Base-by-base conservation (phyloP, 805 yeast genomes). In the Isabelozyma gotoi region DNA sequence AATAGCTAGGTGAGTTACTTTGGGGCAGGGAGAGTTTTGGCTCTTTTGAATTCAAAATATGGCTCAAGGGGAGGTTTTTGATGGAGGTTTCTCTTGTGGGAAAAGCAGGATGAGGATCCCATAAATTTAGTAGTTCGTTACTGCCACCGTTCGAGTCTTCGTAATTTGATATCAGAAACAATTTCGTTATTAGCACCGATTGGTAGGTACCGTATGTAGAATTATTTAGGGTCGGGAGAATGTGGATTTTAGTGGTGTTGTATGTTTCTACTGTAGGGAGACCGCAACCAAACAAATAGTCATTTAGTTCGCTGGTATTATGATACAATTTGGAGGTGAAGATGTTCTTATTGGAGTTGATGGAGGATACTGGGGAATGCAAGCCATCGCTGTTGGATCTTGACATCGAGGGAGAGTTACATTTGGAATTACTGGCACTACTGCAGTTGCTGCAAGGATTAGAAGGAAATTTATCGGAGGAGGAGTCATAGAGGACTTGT, bases 231-330 rank as follows among this genome's bases (percentile, higher is more conserved):
- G 69, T 56, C 1, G 81, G 81, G 14, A 79, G 56, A 36, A 63
- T 49, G 55, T 79, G 82, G 2, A 78, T 52, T 47, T 79, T 79
- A 4, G 79, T 74, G 10, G 71, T 57, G 17, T 68, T 57, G 15
- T 65, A 63, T 14, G 65, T 57, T 43, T 78, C 81, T 44, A 67
- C 75, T 6, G 76, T 61, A 7, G 80, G 78, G 24, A 79, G 60
- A 0, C 84, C 83, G 40, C 77, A 73, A 10, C 84, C 84, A 57
- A 78, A 79, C 77, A 79, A 76, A 49, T 70, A 76, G 43, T 74
- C 75, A 19, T 76, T 69, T 16, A 79, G 51, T 45, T 79, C 82
- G 43, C 60, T 62, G 17, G 64, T 48, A 14, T 73, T 65, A 47
- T 78, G 81, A 42, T 67, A 63, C 2, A 61, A 33, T 39, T 62